Evolutionary conservation across 805 yeast species (phyloP).

Genomic region (Zygosaccharomyces gambellarensis): DNA sequence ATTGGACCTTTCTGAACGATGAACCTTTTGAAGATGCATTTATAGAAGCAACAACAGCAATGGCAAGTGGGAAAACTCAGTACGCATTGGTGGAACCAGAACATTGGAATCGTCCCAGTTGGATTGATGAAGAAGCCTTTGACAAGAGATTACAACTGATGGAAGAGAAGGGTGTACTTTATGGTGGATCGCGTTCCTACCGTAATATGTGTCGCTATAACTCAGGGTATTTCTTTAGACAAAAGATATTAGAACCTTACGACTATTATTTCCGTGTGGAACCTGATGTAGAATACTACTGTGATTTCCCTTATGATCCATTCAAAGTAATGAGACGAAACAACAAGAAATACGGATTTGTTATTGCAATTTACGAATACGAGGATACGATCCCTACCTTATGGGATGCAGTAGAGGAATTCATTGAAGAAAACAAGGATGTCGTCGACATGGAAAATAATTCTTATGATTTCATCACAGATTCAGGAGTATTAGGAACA

Average conservation of each 20-base stretch:
- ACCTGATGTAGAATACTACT: constrained; percentile 82
- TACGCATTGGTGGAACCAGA: constrained; percentile 61
- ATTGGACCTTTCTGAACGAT: constrained; percentile 78
- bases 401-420: constrained; percentile 69
- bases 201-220: constrained; percentile 96
- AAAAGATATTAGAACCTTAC: constrained; percentile 62
- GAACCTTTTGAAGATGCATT: constrained; percentile 62
- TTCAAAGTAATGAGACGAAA: constrained; percentile 74
- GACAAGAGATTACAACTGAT: constrained; percentile 43
- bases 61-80: constrained; percentile 60
- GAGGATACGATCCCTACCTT: constrained; percentile 79
- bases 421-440: constrained; percentile 52
- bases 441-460: constrained; percentile 34
- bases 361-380: constrained; percentile 78
- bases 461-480: constrained; percentile 43
- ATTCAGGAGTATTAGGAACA: constrained; percentile 43
- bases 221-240: constrained; percentile 84
- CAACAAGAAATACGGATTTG: constrained; percentile 80
- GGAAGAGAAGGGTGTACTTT: constrained; percentile 47
- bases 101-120: constrained; percentile 74
- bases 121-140: constrained; percentile 57
- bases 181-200: constrained; percentile 62
- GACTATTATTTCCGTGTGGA: constrained; percentile 95
- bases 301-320: constrained; percentile 83
- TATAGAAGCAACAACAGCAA: constrained; percentile 51